These are phyloP conservation scores for Colletotrichum incanum DNA, from an alignment of 2,329 filamentous ascomycete species.

Conservation along the genomic window DNA sequence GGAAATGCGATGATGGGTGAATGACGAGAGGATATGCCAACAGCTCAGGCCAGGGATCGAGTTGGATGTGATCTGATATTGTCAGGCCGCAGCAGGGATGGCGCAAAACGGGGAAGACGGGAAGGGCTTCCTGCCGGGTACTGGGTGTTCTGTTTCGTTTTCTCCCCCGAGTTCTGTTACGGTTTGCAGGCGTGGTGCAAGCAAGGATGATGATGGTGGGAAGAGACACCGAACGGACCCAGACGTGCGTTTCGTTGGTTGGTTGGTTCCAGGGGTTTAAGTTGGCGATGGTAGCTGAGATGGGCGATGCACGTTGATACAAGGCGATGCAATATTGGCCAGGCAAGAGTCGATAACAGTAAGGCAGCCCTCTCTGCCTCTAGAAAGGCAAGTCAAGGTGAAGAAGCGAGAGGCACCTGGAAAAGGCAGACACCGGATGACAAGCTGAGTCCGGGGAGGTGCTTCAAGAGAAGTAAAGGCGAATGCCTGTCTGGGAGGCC, in stretches of 20 bases:
- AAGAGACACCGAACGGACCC: conserved; percentile 14
- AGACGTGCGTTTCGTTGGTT: conserved; percentile 16
- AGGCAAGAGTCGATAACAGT: background rate
- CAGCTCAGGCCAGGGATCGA: conserved; percentile 11
- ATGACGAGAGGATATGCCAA: background rate
- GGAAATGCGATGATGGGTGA: conserved; percentile 8
- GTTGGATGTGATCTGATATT: conserved; percentile 21
- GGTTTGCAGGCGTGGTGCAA: background rate
- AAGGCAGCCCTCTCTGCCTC: conserved; percentile 11
- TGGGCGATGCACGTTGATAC: conserved; percentile 3
- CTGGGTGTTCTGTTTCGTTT: conserved; percentile 30
- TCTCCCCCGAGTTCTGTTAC: conserved; percentile 21
- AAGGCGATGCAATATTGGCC: background rate
- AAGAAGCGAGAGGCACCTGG: background rate
- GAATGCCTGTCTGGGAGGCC: background rate
- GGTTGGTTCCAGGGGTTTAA: background rate
- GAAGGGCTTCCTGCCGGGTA: conserved; percentile 26
- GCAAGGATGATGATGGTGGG: conserved; percentile 5
- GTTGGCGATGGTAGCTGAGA: background rate
- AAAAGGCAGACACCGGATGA: background rate
- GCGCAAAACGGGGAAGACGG: conserved; percentile 29
- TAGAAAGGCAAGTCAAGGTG: conserved; percentile 16
- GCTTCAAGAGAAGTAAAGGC: conserved; percentile 1
- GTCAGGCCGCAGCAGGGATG: conserved; percentile 23
- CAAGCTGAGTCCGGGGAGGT: background rate